A percentile compares a stretch with the other conserved stretches of the same genome.
Evolutionary conservation across 306 rosid species (phyloP).

Genomic region (Quercus rubra): DNA sequence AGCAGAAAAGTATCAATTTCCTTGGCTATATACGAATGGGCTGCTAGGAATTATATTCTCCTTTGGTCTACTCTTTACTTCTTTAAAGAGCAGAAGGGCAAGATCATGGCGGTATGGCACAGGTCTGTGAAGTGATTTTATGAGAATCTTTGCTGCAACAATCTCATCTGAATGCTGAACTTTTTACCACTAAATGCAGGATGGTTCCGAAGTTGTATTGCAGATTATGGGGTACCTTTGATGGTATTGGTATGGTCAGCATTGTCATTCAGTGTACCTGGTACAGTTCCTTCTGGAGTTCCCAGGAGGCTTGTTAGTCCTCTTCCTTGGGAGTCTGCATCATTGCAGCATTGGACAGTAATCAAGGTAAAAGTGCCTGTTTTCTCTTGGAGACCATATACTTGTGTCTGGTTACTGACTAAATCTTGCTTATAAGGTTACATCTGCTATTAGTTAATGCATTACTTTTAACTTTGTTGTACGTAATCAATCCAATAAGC

Average conservation of each 20-base stretch:
- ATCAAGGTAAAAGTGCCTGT: conserved; percentile 42
- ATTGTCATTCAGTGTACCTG: conserved; percentile 54
- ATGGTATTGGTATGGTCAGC: conserved; percentile 78
- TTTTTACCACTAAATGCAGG: conserved; percentile 34
- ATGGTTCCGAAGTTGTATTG: conserved; percentile 62
- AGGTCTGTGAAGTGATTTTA: conserved; percentile 42
- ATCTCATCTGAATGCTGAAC: background rate
- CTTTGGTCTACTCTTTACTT: conserved; percentile 64
- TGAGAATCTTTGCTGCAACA: background rate
- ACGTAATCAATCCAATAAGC: too few relatives aligned
- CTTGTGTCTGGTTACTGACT: too few relatives aligned
- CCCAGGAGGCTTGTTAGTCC: conserved; percentile 80
- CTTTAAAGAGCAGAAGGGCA: conserved; percentile 77
- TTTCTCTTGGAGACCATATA: too few relatives aligned
- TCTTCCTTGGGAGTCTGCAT: conserved; percentile 70
- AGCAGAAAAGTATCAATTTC: conserved; percentile 42
- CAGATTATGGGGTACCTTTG: conserved; percentile 84
- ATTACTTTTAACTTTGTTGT: too few relatives aligned
- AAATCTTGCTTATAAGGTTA: too few relatives aligned
- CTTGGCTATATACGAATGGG: conserved; percentile 74
- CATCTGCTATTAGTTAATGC: too few relatives aligned
- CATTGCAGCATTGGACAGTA: conserved; percentile 77
- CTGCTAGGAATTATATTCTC: conserved; percentile 64
- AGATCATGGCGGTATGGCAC: conserved; percentile 83
- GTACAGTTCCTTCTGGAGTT: conserved; percentile 61